Conservation (phyloP, 179 eudicot genomes). For the Beta macrorhiza region DNA sequence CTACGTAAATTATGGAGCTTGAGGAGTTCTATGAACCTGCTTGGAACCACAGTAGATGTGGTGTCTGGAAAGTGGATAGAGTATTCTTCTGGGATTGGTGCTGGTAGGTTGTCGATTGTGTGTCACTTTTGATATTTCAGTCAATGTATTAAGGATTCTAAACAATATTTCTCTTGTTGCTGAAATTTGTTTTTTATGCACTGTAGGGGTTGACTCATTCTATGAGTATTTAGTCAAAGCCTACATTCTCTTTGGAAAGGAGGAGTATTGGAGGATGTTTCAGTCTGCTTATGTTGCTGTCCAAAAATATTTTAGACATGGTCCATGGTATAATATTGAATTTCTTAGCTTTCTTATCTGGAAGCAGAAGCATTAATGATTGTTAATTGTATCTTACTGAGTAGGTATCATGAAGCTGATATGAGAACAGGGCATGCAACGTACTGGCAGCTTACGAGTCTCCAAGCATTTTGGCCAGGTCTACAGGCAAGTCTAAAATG, state of each 20-base stretch:
- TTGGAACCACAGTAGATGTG: slow-evolving; percentile 95
- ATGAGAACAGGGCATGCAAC: slow-evolving; percentile 97
- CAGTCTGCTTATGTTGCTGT: slow-evolving; percentile 90
- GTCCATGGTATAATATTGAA: slow-evolving; percentile 65
- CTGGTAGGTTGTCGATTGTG: slow-evolving; percentile 51
- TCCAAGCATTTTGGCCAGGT: slow-evolving; percentile 99
- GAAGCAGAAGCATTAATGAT: not conserved
- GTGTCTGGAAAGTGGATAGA: slow-evolving; percentile 86
- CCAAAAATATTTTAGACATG: slow-evolving; percentile 89
- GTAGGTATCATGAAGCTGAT: slow-evolving; percentile 99
- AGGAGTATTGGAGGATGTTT: slow-evolving; percentile 95
- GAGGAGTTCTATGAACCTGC: slow-evolving; percentile 88
- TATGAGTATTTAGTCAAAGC: slow-evolving; percentile 92
- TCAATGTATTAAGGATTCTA: not conserved
- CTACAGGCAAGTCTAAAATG: slow-evolving; percentile 59
- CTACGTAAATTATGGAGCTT: slow-evolving; percentile 88
- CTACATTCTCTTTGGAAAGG: slow-evolving; percentile 84
- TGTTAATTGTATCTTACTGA: slow-evolving; percentile 7
- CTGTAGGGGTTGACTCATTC: slow-evolving; percentile 90
- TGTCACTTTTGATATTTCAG: not conserved
- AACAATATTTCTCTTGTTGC: slow-evolving; percentile 1
- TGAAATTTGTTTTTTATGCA: slow-evolving; percentile 12
- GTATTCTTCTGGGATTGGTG: slow-evolving; percentile 90
- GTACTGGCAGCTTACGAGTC: slow-evolving; percentile 95
- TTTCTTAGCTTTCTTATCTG: not conserved